phyloP scores from a whole-genome alignment of 495 filamentous ascomycete species.

The Aspergillus sparsus region DNA sequence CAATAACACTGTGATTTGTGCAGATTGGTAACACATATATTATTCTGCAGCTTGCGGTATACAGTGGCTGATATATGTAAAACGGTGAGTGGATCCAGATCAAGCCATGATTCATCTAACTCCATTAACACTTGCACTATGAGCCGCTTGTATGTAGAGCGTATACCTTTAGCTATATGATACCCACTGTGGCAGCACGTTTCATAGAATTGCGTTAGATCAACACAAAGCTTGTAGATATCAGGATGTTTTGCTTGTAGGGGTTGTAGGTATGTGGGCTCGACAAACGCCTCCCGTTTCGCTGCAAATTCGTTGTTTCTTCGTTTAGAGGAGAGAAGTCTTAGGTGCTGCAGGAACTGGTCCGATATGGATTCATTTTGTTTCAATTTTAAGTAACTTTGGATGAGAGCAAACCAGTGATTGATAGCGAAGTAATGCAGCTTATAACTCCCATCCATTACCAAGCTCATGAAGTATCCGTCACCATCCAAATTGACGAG shows the following conservation, averaged over 20 bases:
- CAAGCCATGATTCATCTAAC: background rate
- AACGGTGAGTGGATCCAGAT: background rate
- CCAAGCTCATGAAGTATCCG: background rate
- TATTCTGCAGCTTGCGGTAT: background rate
- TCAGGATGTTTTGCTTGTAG: background rate
- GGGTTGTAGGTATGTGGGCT: background rate
- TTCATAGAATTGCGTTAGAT: background rate
- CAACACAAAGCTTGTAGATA: background rate
- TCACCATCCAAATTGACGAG: background rate
- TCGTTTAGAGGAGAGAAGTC: background rate
- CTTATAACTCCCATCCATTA: background rate
- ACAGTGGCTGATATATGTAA: background rate
- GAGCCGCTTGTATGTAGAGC: background rate
- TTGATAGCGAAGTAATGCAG: conserved; percentile 6
- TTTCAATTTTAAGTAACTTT: background rate
- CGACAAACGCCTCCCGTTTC: background rate
- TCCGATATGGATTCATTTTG: background rate
- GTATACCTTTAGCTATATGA: background rate
- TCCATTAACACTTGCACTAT: background rate
- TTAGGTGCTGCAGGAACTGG: background rate
- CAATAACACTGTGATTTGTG: background rate
- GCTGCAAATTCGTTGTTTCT: background rate
- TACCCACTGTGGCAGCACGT: background rate
- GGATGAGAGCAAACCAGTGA: background rate
- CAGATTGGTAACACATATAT: background rate